Conservation (phyloP, 805 yeast species). For the Candida alai region DNA sequence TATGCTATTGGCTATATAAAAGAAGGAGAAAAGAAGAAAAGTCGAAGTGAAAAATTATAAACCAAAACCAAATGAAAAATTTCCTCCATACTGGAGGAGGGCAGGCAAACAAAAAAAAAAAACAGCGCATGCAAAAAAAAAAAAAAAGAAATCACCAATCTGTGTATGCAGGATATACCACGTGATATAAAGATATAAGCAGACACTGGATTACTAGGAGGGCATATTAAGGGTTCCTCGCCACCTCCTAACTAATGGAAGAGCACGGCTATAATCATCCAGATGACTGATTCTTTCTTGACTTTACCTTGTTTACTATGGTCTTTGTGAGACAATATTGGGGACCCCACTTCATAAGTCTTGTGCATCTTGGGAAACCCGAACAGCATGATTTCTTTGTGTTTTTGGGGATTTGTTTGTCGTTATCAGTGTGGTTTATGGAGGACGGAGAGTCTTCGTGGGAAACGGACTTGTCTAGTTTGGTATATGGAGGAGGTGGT, state of each 20-base stretch:
- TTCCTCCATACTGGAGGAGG: not conserved
- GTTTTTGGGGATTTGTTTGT: not conserved
- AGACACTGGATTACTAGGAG: too few species aligned
- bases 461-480: not conserved
- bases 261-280: not conserved
- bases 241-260: too few species aligned
- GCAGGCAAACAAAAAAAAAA: not conserved
- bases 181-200: too few species aligned
- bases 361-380: not conserved
- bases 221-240: too few species aligned
- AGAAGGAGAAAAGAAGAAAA: constrained; percentile 3
- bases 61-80: constrained; percentile 2
- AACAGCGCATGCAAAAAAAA: not conserved
- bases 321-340: too few species aligned
- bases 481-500: constrained; percentile 1
- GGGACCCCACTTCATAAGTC: not conserved
- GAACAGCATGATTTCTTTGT: constrained; percentile 1
- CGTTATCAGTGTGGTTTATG: not conserved
- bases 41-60: constrained; percentile 4
- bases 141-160: too few species aligned
- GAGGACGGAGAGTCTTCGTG: not conserved
- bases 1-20: not conserved
- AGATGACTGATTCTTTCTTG: not conserved
- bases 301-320: too few species aligned
- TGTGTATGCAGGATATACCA: constrained; percentile 3